Evolutionary conservation across 2,329 filamentous ascomycete genomes (phyloP), one percentile per base, ranked within the genome.

Genomic region (Colletotrichum tofieldiae): DNA sequence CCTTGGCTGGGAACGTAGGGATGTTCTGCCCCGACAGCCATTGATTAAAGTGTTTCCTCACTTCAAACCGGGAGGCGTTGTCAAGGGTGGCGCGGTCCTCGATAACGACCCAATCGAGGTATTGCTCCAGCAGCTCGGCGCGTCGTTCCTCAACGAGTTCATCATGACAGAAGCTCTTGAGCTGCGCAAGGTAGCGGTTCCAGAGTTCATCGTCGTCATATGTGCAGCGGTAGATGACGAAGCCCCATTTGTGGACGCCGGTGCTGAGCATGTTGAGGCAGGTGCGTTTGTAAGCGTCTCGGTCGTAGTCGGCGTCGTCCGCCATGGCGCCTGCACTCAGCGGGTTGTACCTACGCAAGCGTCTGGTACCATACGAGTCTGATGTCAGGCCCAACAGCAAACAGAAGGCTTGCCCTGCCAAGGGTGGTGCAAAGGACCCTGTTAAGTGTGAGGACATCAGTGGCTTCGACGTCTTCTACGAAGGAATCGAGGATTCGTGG

Each of bases 141-240:
- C 51, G n/a, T 7, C 52, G 20, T 5, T 35, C 8, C 16, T 54
- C 3, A 12, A 64, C 45, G 9, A 74, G 54, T 2, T 43, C 6
- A 0, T 16, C 45, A n/a, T 58, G n/a, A 5, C 12, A 49, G 14
- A 39, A 43, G 7, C 29, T 6, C 52, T 63, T 69, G 5, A 73
- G 58, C 29, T 67, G 68, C 1, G 47, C 0, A 0, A 68, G 35
- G 43, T 72, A 74, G 20, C 68, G 66, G 2, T 45, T 29, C 75
- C 69, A 76, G 11, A 69, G 66, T 0, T 58, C 72, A 32, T 68
- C 70, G 35, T 76, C 72, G 6, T 51, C 49, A 43, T 76, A 76
- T 0, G 72, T 68, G 56, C 73, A 74, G 41, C 75, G 65, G 39
- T 76, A 77, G 16, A 75, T 55, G 32, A 72, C 56, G 39, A 73